These are phyloP conservation scores for Aspergillus quadricinctus DNA, from an alignment of 2,329 filamentous ascomycete genomes.

Conservation along the genomic window DNA sequence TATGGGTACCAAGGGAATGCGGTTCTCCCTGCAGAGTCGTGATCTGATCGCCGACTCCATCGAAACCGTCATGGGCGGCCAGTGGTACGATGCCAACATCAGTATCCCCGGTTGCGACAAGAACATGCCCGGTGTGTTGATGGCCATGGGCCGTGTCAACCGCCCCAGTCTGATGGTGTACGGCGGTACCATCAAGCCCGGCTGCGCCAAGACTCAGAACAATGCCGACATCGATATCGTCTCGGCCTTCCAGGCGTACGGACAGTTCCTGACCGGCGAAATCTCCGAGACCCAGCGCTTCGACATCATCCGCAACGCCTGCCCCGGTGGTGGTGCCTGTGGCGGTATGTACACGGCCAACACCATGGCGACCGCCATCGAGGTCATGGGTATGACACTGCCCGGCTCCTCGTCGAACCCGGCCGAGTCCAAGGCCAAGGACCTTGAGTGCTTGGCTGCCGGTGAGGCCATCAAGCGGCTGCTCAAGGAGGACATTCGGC, in stretches of 20 bases:
- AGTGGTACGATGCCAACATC: slow-evolving; percentile 98
- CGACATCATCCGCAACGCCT: slow-evolving; percentile 91
- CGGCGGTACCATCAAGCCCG: slow-evolving; percentile 88
- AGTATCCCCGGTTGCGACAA: slow-evolving; percentile 98
- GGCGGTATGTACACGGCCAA: slow-evolving; percentile 82
- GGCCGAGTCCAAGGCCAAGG: slow-evolving; percentile 68
- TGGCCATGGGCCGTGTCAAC: slow-evolving; percentile 93
- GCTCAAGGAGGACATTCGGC: slow-evolving; percentile 71
- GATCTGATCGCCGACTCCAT: slow-evolving; percentile 98
- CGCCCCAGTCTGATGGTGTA: slow-evolving; percentile 96
- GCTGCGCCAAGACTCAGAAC: slow-evolving; percentile 71
- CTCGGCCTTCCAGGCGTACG: slow-evolving; percentile 96
- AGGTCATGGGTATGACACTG: slow-evolving; percentile 72
- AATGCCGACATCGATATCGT: slow-evolving; percentile 84
- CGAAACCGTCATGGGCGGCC: slow-evolving; percentile 97
- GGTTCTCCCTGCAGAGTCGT: slow-evolving; percentile 87
- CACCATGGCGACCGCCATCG: slow-evolving; percentile 71
- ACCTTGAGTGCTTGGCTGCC: slow-evolving; percentile 66
- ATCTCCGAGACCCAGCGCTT: slow-evolving; percentile 88
- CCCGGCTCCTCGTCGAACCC: slow-evolving; percentile 77
- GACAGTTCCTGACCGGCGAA: slow-evolving; percentile 86
- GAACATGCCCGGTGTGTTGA: slow-evolving; percentile 94
- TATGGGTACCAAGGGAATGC: slow-evolving; percentile 97
- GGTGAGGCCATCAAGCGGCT: slow-evolving; percentile 71
- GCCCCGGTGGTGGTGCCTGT: slow-evolving; percentile 76